A percentile compares a stretch with the other conserved stretches of the same genome.
phyloP scores from a whole-genome alignment of 148 eudicot species.

The Rhododendron kiyosumense region DNA sequence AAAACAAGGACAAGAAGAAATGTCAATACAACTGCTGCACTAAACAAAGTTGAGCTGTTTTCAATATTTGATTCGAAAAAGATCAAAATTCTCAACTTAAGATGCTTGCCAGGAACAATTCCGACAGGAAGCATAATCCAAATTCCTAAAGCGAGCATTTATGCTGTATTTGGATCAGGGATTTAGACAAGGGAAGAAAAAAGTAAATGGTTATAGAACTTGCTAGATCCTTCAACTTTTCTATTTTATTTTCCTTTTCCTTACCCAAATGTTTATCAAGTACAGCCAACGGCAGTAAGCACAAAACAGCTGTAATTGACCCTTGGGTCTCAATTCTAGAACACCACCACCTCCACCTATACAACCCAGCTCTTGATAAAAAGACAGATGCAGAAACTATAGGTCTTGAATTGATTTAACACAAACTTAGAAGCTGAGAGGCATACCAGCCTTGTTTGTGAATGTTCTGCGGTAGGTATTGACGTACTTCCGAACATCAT shows the following conservation, averaged over 20 bases:
- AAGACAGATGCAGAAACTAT: not conserved
- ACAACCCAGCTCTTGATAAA: not conserved
- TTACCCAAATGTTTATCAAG: not conserved
- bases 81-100: not conserved
- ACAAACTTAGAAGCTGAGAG: not conserved
- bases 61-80: not conserved
- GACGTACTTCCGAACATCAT: slow-evolving; percentile 11
- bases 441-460: slow-evolving; percentile 1
- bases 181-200: not conserved
- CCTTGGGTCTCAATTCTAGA: not conserved
- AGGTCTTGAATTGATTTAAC: not conserved
- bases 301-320: not conserved
- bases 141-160: not conserved
- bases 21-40: not conserved
- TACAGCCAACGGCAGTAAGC: not conserved
- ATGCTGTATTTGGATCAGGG: not conserved
- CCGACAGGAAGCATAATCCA: not conserved
- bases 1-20: not conserved
- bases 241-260: not conserved
- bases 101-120: not conserved
- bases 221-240: not conserved
- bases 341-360: not conserved
- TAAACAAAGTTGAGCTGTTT: not conserved
- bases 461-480: slow-evolving; percentile 9
- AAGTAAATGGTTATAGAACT: not conserved